Conservation (phyloP, 208 protist species). For the Leishmania turanica region DNA sequence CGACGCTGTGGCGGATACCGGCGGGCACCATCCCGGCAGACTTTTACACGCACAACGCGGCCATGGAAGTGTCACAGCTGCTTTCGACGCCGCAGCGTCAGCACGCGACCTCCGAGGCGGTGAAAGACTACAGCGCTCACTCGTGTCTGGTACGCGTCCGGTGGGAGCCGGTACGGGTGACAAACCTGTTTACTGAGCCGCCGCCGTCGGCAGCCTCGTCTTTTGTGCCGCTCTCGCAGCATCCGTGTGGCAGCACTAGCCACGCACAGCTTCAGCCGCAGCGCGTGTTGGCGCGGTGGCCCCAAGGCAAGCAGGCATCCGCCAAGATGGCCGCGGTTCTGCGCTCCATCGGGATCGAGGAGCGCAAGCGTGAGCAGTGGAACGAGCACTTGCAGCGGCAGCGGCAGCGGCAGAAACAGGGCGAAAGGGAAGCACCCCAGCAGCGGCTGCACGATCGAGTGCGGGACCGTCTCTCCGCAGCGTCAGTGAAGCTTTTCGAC, state of each 20-base stretch:
- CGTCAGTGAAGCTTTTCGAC: neutral
- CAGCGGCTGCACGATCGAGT: neutral
- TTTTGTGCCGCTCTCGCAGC: neutral
- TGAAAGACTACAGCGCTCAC: slow-evolving; percentile 39
- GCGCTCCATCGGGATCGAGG: slow-evolving; percentile 42
- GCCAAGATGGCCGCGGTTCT: slow-evolving; percentile 34
- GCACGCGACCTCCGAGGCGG: neutral
- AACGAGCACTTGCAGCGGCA: slow-evolving; percentile 30
- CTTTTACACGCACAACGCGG: slow-evolving; percentile 8
- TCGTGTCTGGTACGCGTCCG: slow-evolving; percentile 47
- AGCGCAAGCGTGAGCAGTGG: slow-evolving; percentile 41
- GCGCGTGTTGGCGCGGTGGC: slow-evolving; percentile 60
- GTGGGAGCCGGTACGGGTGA: slow-evolving; percentile 42
- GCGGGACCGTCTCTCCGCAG: neutral
- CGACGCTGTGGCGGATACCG: slow-evolving; percentile 49
- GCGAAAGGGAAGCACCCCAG: neutral
- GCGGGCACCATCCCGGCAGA: slow-evolving; percentile 35
- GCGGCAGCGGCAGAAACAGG: slow-evolving; percentile 6
- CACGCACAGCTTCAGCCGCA: slow-evolving; percentile 12
- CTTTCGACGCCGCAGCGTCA: slow-evolving; percentile 8
- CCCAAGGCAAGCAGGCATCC: slow-evolving; percentile 30
- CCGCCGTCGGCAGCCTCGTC: neutral
- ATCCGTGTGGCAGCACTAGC: neutral
- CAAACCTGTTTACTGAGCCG: neutral
- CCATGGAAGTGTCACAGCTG: slow-evolving; percentile 3